Conservation (phyloP, 176 grass and related monocot genomes). For the Zea luxurians region DNA sequence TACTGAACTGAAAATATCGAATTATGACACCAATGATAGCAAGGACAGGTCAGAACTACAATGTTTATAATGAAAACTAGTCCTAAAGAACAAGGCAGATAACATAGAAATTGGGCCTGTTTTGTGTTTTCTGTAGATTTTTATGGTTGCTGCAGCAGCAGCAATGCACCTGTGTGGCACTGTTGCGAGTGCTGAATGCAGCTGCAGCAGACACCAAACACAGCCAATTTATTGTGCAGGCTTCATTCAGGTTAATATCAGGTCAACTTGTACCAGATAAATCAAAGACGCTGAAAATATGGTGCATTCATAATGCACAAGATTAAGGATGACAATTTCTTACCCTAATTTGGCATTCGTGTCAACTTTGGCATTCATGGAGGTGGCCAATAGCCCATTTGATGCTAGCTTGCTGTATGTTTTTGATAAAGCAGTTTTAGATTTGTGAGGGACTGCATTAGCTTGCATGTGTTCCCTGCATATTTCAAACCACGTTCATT, state of each 20-base stretch:
- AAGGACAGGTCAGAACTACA: constrained; percentile 6
- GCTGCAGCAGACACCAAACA: not conserved
- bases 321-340: constrained; percentile 26
- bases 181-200: not conserved
- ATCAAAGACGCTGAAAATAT: constrained; percentile 19
- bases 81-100: constrained; percentile 14
- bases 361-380: constrained; percentile 32
- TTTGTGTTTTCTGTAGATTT: not conserved
- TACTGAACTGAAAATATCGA: not conserved
- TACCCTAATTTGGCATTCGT: constrained; percentile 48
- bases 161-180: not conserved
- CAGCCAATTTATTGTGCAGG: not conserved
- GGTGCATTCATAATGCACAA: constrained; percentile 23
- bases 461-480: constrained; percentile 49
- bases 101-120: constrained; percentile 11
- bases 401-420: constrained; percentile 44
- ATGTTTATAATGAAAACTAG: constrained; percentile 9
- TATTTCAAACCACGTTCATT: constrained; percentile 22
- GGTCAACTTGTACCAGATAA: constrained; percentile 3
- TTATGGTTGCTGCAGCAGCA: not conserved
- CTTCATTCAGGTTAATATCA: constrained; percentile 12
- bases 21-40: not conserved
- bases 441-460: constrained; percentile 42
- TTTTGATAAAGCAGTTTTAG: constrained; percentile 41
- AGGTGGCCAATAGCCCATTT: constrained; percentile 29